Evolutionary conservation across 441 rosid species (phyloP).

Genomic region (Hura crepitans): DNA sequence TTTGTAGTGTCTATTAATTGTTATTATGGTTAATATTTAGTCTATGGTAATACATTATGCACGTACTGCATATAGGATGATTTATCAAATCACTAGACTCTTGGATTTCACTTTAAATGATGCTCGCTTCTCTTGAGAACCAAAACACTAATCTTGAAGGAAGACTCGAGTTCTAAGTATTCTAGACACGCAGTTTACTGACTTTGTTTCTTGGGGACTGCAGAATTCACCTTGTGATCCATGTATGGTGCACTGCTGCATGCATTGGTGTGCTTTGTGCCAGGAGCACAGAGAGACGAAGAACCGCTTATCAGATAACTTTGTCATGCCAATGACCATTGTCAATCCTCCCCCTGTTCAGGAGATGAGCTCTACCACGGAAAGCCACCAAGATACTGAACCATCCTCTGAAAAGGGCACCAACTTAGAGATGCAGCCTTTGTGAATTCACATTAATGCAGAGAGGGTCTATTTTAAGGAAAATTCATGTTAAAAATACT

Average conservation of each 20-base stretch:
- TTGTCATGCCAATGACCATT: conserved; percentile 40
- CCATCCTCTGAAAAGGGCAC: conserved; percentile 52
- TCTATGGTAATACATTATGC: neutral
- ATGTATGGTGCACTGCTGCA: conserved; percentile 88
- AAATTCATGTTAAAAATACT: conserved; percentile 1
- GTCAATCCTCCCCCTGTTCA: conserved; percentile 79
- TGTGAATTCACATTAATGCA: conserved; percentile 31
- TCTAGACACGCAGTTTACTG: neutral
- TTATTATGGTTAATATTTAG: neutral
- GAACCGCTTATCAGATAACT: conserved; percentile 64
- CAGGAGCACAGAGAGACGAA: conserved; percentile 92
- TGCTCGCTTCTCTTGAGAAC: neutral
- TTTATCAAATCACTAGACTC: neutral
- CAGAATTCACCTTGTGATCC: conserved; percentile 93
- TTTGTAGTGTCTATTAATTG: too few species aligned
- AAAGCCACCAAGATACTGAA: conserved; percentile 36
- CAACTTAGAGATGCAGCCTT: conserved; percentile 70
- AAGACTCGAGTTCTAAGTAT: neutral
- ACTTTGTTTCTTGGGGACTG: conserved; percentile 16
- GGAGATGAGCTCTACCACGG: conserved; percentile 55
- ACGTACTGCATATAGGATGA: neutral
- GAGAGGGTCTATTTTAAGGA: conserved; percentile 2
- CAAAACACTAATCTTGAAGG: neutral
- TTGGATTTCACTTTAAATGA: neutral
- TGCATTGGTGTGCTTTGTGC: conserved; percentile 92